A percentile compares a stretch with the other conserved stretches of the same genome.
Conservation (phyloP, 1,284 basidiomycete genomes). For the Peniophora sp. region DNA sequence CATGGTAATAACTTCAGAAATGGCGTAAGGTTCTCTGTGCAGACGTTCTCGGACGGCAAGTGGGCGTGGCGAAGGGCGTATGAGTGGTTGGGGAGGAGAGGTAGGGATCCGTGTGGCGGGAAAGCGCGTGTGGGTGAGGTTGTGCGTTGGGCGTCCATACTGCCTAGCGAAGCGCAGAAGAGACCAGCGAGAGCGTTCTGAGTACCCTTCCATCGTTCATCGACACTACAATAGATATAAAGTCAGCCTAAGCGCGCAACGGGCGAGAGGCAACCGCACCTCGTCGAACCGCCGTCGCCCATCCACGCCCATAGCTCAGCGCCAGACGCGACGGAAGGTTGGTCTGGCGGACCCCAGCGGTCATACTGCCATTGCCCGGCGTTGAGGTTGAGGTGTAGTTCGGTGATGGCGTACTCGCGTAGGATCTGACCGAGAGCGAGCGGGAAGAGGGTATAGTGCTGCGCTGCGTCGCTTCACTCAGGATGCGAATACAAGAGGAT, state of each 20-base stretch:
- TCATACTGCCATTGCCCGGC: constrained; percentile 89
- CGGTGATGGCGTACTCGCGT: constrained; percentile 75
- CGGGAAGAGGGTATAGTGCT: constrained; percentile 83
- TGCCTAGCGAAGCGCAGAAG: constrained; percentile 89
- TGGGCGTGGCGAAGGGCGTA: constrained; percentile 68
- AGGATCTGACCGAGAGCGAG: constrained; percentile 82
- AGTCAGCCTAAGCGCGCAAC: background rate
- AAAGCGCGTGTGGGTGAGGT: constrained; percentile 57
- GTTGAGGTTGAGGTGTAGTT: constrained; percentile 83
- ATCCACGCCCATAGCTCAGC: constrained; percentile 91
- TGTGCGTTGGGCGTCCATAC: constrained; percentile 63
- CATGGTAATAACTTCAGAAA: constrained; percentile 94
- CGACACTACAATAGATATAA: constrained; percentile 36
- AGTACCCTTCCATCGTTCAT: constrained; percentile 77
- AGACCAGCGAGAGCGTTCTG: constrained; percentile 87
- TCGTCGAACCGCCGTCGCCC: constrained; percentile 43
- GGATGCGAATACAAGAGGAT: background rate
- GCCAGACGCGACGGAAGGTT: constrained; percentile 72
- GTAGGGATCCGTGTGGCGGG: constrained; percentile 45
- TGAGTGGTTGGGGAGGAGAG: constrained; percentile 29
- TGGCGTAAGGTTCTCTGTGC: constrained; percentile 95
- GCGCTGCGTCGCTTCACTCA: constrained; percentile 32
- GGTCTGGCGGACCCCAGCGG: constrained; percentile 77
- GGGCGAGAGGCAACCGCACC: constrained; percentile 30
- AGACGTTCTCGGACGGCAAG: constrained; percentile 79